Percentiles rank a stretch among this genome's conserved stretches.
phyloP scores from a whole-genome alignment of 192 early-diverging fungal genomes.

The Anaeromyces robustus region DNA sequence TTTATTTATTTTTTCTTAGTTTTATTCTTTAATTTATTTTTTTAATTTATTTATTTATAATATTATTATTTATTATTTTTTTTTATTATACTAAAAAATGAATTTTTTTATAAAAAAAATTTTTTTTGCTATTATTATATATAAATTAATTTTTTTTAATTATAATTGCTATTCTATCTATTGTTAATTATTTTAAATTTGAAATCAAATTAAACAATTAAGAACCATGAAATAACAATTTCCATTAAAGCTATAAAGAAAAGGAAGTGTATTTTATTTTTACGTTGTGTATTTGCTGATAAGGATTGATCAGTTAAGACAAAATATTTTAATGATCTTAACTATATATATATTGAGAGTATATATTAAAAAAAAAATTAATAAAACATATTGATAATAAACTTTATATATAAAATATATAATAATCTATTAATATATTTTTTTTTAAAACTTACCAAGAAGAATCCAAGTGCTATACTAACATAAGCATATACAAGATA shows the following conservation, averaged over 20 bases:
- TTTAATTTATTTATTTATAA: too few species aligned
- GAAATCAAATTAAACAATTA: constrained; percentile 19
- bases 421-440: background rate
- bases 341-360: constrained; percentile 1
- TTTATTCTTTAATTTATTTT: too few species aligned
- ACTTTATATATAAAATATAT: background rate
- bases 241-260: constrained; percentile 71
- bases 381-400: background rate
- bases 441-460: constrained; percentile 43
- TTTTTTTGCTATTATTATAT: too few species aligned
- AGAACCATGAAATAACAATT: constrained; percentile 62
- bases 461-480: constrained; percentile 68
- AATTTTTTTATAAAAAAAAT: too few species aligned
- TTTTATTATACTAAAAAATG: too few species aligned
- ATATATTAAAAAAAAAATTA: background rate
- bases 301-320: constrained; percentile 49
- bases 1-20: too few species aligned
- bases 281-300: constrained; percentile 48
- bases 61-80: too few species aligned
- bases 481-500: constrained; percentile 55
- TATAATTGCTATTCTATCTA: background rate
- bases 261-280: constrained; percentile 74
- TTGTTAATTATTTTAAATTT: too few species aligned
- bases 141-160: constrained; percentile 5
- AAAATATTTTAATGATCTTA: constrained; percentile 57